Evolutionary conservation across 2,329 filamentous ascomycete species (phyloP).

Genomic region (Monosporascus sp.): DNA sequence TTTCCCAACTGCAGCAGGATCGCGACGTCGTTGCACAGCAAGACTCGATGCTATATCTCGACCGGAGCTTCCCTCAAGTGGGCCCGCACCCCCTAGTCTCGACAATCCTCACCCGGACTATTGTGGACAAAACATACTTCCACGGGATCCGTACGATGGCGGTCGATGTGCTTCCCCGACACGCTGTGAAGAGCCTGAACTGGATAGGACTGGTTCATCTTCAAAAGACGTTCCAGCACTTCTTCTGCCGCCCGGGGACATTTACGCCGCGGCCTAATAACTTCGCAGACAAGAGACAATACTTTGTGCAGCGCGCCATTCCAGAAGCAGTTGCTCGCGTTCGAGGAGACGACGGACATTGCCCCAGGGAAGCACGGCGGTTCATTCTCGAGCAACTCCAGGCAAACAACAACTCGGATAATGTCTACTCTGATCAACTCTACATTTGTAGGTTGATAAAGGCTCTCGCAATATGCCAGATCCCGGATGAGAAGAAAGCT

Average conservation of each 20-base stretch:
- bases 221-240: conserved; percentile 76
- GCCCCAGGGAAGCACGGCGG: conserved; percentile 70
- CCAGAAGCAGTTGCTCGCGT: conserved; percentile 75
- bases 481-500: conserved; percentile 38
- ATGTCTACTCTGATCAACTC: conserved; percentile 81
- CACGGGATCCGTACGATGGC: conserved; percentile 87
- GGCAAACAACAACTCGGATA: conserved; percentile 92
- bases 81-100: conserved; percentile 75
- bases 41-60: conserved; percentile 71
- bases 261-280: conserved; percentile 84
- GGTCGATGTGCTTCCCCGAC: conserved; percentile 69
- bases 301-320: conserved; percentile 79
- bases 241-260: conserved; percentile 78
- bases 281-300: conserved; percentile 80
- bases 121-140: conserved; percentile 90
- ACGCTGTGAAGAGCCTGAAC: conserved; percentile 63
- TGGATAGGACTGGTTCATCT: conserved; percentile 82
- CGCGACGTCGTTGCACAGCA: conserved; percentile 88
- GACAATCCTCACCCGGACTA: conserved; percentile 80
- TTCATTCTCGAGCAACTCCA: conserved; percentile 87
- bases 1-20: conserved; percentile 95
- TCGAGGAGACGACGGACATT: conserved; percentile 68
- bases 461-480: conserved; percentile 53
- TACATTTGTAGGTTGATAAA: conserved; percentile 79
- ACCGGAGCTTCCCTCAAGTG: conserved; percentile 39